Base-by-base conservation (phyloP, 1,139 yeast species). In the Scheffersomyces parashehatae region DNA sequence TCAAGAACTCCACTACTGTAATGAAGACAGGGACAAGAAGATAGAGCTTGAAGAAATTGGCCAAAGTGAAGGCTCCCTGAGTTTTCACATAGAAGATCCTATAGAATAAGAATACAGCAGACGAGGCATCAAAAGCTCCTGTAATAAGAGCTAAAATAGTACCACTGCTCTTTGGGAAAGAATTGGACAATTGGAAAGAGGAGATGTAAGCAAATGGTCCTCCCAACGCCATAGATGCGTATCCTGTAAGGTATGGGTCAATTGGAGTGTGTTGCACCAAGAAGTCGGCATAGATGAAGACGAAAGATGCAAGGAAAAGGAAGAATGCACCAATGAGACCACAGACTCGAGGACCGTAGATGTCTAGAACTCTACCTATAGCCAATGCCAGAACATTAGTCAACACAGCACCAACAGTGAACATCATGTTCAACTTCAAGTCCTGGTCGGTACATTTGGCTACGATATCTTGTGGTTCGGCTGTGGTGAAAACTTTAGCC, bases 121-220 rank as follows among this genome's bases (percentile, higher is more conserved):
- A 67, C 1, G 77, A 70, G 8, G 77, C 71, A 55, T 73, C 78
- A 50, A 73, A 73, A 0, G 78, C 78, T 3, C 79, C 79, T 0
- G 77, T 72, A 37, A 73, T 56, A 37, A 73, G 56, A 4, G 78
- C 78, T 51, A 73, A 64, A 26, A 73, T 64, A 11, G 73, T 58
- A 1, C 79, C 79, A 35, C 73, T 65, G 31, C 59, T 62, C 28
- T 60, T 52, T 3, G 79, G 79, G 56, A 73, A 73, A 3, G 77
- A 57, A 48, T 73, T 73, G 20, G 77, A 70, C 45, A 73, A 66
- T 50, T 73, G 78, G 54, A 73, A 73, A 5, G 74, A 67, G 2
- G 77, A 70, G 49, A 73, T 73, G 51, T 57, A 73, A 1, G 71
- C 68, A 56, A 73, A 73, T 4, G 79, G 78, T 2, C 79, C 79